Conservation (phyloP, 148 eudicot genomes). For the Nyssa sinensis region DNA sequence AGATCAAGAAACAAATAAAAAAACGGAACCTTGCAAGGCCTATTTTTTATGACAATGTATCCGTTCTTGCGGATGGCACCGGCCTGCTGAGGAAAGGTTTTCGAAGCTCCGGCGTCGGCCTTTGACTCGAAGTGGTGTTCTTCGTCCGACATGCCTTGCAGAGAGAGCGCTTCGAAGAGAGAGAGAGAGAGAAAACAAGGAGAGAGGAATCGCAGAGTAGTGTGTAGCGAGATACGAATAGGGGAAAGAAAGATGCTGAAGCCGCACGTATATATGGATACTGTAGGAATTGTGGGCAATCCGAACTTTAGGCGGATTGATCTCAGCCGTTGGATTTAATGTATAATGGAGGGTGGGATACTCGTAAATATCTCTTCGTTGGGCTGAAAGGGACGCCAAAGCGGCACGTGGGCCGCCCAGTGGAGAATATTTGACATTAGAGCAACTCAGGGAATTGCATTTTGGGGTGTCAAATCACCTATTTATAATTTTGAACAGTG, state of each 20-base stretch:
- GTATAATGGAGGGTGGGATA: neutral
- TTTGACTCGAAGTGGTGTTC: conserved; percentile 55
- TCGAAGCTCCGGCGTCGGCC: conserved; percentile 62
- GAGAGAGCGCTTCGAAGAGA: neutral
- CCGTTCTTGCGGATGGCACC: conserved; percentile 47
- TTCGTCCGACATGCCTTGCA: conserved; percentile 48
- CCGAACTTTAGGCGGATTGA: neutral
- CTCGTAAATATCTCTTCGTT: neutral
- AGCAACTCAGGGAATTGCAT: too few relatives aligned
- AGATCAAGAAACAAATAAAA: neutral
- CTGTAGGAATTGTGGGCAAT: neutral
- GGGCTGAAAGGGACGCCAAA: neutral
- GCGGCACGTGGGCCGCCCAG: neutral
- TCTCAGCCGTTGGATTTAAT: neutral
- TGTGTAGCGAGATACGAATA: neutral
- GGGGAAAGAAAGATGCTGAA: too few relatives aligned
- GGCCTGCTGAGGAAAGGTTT: conserved; percentile 56
- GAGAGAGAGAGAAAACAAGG: neutral
- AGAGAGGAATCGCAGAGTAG: too few relatives aligned
- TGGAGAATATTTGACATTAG: too few relatives aligned
- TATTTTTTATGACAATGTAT: conserved; percentile 45
- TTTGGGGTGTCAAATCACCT: too few relatives aligned
- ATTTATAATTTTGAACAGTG: too few relatives aligned
- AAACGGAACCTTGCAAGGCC: conserved; percentile 51
- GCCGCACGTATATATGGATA: neutral